Conservation (phyloP, 805 yeast species). For the Sugiyamaella mastotermitis region DNA sequence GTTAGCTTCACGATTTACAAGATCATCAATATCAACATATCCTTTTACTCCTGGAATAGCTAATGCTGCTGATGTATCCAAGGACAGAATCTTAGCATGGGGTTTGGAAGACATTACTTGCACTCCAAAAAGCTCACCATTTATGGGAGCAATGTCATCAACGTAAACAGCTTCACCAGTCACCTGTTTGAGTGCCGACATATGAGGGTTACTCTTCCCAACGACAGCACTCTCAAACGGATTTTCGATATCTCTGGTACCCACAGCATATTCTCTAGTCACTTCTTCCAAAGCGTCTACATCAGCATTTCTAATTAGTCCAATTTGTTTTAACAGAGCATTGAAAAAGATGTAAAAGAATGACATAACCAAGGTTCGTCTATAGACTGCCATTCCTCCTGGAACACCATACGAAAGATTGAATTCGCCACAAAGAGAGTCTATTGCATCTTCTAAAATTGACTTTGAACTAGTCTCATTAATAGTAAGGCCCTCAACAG, state of each 20-base stretch:
- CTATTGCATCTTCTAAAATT: constrained; percentile 30
- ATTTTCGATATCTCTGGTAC: constrained; percentile 35
- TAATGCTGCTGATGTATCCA: constrained; percentile 36
- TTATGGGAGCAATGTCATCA: constrained; percentile 40
- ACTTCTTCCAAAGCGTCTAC: constrained; percentile 31
- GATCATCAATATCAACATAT: constrained; percentile 36
- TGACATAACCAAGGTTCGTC: constrained; percentile 40
- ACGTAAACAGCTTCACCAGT: constrained; percentile 44
- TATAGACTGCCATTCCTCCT: constrained; percentile 44
- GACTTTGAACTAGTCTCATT: constrained; percentile 14
- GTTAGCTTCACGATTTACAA: constrained; percentile 34
- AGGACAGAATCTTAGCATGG: constrained; percentile 37
- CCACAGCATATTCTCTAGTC: constrained; percentile 34
- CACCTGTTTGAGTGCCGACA: constrained; percentile 42
- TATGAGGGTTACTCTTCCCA: constrained; percentile 39
- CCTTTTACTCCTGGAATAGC: constrained; percentile 40
- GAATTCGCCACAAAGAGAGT: constrained; percentile 31
- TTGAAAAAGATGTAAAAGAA: constrained; percentile 42
- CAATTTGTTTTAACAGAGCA: constrained; percentile 22
- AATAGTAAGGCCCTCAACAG: constrained; percentile 21
- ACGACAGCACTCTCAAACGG: constrained; percentile 34
- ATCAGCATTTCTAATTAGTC: constrained; percentile 20
- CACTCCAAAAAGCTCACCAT: constrained; percentile 38
- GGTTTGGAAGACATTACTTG: constrained; percentile 40
- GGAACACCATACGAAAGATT: constrained; percentile 39